These are phyloP conservation scores for Populus ilicifolia DNA, from an alignment of 345 rosid species.

Conservation along the genomic window DNA sequence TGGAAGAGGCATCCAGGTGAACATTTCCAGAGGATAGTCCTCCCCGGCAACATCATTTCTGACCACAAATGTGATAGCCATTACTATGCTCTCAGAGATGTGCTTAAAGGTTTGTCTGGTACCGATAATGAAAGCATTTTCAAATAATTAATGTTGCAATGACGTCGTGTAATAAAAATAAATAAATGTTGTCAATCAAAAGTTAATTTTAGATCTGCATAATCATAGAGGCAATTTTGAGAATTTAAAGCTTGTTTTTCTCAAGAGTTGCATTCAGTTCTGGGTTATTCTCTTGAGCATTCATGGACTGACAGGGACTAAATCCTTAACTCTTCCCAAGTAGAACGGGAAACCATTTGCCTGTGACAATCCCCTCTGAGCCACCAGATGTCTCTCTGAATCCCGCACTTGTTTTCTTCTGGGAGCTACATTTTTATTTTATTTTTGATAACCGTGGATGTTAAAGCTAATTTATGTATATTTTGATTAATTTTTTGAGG, in stretches of 20 bases:
- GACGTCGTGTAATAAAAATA: not conserved
- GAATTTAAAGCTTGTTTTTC: not conserved
- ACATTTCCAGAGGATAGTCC: constrained; percentile 82
- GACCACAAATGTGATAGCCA: constrained; percentile 94
- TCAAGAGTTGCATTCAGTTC: not conserved
- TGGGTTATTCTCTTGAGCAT: not conserved
- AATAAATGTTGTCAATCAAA: not conserved
- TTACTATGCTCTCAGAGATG: constrained; percentile 77
- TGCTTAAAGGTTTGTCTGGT: constrained; percentile 67
- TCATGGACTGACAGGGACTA: not conserved
- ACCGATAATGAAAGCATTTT: constrained; percentile 45
- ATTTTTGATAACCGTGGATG: too few relatives aligned
- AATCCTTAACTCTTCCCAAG: not conserved
- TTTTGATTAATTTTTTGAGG: too few relatives aligned
- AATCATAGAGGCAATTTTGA: not conserved
- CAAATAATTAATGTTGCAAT: constrained; percentile 2
- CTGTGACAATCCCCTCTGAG: not conserved
- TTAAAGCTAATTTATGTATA: too few relatives aligned
- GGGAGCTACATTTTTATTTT: too few relatives aligned
- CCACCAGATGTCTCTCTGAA: not conserved
- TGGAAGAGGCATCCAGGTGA: constrained; percentile 79
- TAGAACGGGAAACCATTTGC: not conserved
- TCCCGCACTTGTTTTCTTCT: not conserved
- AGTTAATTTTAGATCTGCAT: not conserved
- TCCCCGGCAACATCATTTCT: constrained; percentile 71